Base-by-base conservation (phyloP, 352 stramenopile genomes). In the Globisporangium camurandrum region DNA sequence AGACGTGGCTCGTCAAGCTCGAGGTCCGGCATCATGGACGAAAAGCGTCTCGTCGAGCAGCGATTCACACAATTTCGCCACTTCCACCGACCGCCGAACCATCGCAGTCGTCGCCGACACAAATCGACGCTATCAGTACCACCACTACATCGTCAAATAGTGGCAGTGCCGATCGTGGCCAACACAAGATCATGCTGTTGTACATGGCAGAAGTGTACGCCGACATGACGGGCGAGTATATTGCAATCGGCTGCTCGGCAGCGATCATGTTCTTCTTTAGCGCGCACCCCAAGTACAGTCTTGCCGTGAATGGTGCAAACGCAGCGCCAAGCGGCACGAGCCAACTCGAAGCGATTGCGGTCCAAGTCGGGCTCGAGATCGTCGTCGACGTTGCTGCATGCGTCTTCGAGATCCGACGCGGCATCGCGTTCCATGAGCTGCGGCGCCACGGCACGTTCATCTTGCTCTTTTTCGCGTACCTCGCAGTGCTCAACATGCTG, bases 1-100 rank as follows among this genome's bases (percentile, higher is more conserved):
- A 79, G 34, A 39, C 9, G 14, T 39, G 33, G 33, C 33, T 39
- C 33, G 33, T 39, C 33, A 39, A 39, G 33, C 33, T 39, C 33
- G 33, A 39, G 33, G 19, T 39, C 11, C 33, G 10, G 1, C 33
- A 17, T 2, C 33, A 39, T 6, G 33, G 8, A 6, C 12, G 12
- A 12, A 6, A 12, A 8, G 3, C 6, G 33, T 20, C 14, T 2
- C 6, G 2, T 39, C 33, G 11, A 39, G 19, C 14, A 12, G 12
- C 17, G 2, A 12, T 5, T 19, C 14, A 20, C 33, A 20, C 11
- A 5, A 6, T 39, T 2, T 12, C 12, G 17, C 33, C 33, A 17
- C 33, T 39, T 17, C 14, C 12, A 39, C 19, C 33, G n/a, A n/a
- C n/a, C 1, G 33, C 33, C 5, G 33, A 20, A 17, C 5, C 33